Base-by-base conservation (phyloP, 2,329 filamentous ascomycete species). In the Mariannaea sp. region DNA sequence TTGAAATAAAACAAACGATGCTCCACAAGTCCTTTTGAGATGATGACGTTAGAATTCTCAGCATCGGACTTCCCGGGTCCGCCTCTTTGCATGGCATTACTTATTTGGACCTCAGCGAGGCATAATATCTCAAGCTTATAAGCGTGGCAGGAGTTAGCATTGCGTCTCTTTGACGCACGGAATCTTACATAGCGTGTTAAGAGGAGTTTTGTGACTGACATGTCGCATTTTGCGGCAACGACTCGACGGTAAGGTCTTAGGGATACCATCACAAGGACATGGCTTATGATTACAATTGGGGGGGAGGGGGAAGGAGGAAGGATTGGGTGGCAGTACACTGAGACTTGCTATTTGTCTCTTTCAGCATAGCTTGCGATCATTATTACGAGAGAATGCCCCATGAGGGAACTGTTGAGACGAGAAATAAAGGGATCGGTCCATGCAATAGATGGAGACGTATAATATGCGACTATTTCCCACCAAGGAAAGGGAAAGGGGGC, bases 31-130 rank as follows among this genome's bases (percentile, higher is more conserved):
- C 27, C 43, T 50, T 36, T 55, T 49, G 45, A 53, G 29, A 55
- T 36, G 49, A 36, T 38, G 16, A 48, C 32, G 43, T 58, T 36
- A 52, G 51, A 43, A 46, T 48, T 45, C 50, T 22, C 49, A 47
- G 45, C 44, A 54, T 55, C 53, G 56, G 35, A 49, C 57, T 57
- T 59, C 43, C 49, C 43, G 45, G 39, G 50, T 39, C 30, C 16
- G 20, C 53, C 38, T 51, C 49, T 63, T 38, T 55, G 49, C 53
- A 63, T 30, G 60, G 62, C 61, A 65, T 32, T 56, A 49, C 43
- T 35, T 39, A 36, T 27, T 20, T 26, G 36, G 33, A 26, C 30
- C 30, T 49, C 40, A 38, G 17, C 20, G 45, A 39, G 27, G 35
- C 29, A 29, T 42, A 24, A 39, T 30, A 43, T 38, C 22, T 32